Evolutionary conservation across 805 yeast genomes (phyloP).

Genomic region (Ogataea pilisensis): DNA sequence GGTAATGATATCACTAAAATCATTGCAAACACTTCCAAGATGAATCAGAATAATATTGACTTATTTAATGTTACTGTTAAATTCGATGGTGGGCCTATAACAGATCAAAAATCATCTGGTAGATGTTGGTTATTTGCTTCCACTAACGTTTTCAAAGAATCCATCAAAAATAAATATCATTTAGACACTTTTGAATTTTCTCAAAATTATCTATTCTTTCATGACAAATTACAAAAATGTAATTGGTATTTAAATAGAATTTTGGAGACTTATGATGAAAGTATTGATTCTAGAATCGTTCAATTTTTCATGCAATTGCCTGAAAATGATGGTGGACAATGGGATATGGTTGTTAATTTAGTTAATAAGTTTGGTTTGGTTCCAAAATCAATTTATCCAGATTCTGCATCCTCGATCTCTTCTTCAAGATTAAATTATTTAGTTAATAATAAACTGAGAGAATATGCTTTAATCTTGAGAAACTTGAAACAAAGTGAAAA

Average conservation of each 20-base stretch:
- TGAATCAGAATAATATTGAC: conserved; percentile 29
- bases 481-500: conserved; percentile 40
- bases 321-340: conserved; percentile 84
- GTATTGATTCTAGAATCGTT: conserved; percentile 67
- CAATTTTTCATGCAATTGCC: conserved; percentile 64
- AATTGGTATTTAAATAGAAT: conserved; percentile 77
- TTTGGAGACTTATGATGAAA: conserved; percentile 61
- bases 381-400: conserved; percentile 72
- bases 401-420: conserved; percentile 56
- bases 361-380: conserved; percentile 77
- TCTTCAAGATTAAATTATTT: conserved; percentile 56
- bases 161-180: conserved; percentile 58
- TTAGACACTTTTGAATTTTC: conserved; percentile 71
- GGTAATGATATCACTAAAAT: conserved; percentile 41
- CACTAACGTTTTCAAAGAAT: conserved; percentile 67
- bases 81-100: conserved; percentile 59
- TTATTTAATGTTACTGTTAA: conserved; percentile 43
- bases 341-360: conserved; percentile 78
- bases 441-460: conserved; percentile 69
- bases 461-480: conserved; percentile 70
- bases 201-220: conserved; percentile 76
- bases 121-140: conserved; percentile 92
- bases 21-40: conserved; percentile 34
- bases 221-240: conserved; percentile 83
- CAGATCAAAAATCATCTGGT: conserved; percentile 74